Evolutionary conservation across 805 yeast species (phyloP), one percentile per base, ranked within the genome.

Genomic region (Torulaspora gathmanii): DNA sequence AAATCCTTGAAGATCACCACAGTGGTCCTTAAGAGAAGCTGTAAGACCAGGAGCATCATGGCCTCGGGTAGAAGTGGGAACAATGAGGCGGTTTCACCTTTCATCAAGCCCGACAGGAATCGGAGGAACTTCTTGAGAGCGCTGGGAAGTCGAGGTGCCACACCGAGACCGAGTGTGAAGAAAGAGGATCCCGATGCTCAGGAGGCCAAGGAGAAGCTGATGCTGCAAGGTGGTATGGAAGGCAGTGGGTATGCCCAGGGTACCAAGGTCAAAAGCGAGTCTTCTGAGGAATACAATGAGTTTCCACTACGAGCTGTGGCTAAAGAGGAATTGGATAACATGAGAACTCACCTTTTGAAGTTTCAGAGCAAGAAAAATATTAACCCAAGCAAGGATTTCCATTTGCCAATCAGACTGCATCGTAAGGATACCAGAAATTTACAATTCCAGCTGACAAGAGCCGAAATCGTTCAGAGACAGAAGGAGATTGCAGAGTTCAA

Each of bases 401-500:
- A 80, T 45, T 77, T 77, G 47, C 99, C 99, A 0, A 82, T 90
- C 15, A 72, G 96, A 55, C 70, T 91, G 60, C 97, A 90, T 64
- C 75, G 98, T 55, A 90, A 91, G 61, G 98, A 91, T 65, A 96
- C 99, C 1, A 79, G 88, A 58, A 86, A 87, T 61, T 71, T 91
- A 60, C 96, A 90, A 63, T 86, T 86, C 60, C 95, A 88, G 64
- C 70, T 88, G 55, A 81, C 90, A 2, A 68, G 89, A 56, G 80
- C 83, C 46, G 93, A 86, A 60, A 76, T 85, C 54, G 91, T 83
- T 42, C 77, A 74, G 42, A 75, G 82, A 57, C 77, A 73, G 57
- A 69, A 65, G 43, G 80, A 78, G 53, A 69, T 71, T 46, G 66
- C 67, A 25, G 70, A 69, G 44, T 64, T 64, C 43, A 61, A 63